phyloP scores from a whole-genome alignment of 1,284 basidiomycete genomes.

The Puccinia novopanici region DNA sequence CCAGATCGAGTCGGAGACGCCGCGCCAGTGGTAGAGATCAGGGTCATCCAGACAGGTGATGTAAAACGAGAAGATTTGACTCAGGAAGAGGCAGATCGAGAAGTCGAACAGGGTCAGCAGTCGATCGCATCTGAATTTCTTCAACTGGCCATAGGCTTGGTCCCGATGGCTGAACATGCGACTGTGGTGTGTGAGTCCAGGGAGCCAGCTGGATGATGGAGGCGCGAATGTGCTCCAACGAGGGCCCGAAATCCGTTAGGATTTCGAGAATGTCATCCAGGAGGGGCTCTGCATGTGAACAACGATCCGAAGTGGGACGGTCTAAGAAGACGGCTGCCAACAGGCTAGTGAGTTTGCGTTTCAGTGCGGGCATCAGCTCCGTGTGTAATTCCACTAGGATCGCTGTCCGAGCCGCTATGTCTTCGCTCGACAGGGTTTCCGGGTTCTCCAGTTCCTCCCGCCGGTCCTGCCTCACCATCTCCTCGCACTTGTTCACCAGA shows the following conservation, averaged over 20 bases:
- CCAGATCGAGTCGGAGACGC: too few species aligned
- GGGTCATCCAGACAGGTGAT: not conserved
- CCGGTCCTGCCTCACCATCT: not conserved
- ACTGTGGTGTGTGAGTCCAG: not conserved
- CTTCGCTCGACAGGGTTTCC: not conserved
- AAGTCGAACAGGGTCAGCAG: not conserved
- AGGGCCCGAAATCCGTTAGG: not conserved
- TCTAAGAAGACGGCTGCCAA: not conserved
- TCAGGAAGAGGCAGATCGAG: too few species aligned
- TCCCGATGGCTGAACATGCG: too few species aligned
- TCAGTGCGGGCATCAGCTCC: not conserved
- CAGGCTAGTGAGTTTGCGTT: not conserved
- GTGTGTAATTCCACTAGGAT: not conserved
- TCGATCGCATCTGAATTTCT: not conserved
- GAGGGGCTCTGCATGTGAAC: not conserved
- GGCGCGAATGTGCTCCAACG: not conserved
- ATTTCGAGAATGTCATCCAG: not conserved
- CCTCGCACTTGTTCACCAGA: not conserved
- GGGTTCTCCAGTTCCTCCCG: not conserved
- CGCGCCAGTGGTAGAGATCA: too few species aligned
- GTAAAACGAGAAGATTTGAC: not conserved
- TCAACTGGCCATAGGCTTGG: not conserved
- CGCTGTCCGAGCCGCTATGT: not conserved
- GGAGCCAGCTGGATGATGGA: not conserved
- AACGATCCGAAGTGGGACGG: too few species aligned